Conservation (phyloP, 345 rosid species). For the Eucalyptus dawsonii region DNA sequence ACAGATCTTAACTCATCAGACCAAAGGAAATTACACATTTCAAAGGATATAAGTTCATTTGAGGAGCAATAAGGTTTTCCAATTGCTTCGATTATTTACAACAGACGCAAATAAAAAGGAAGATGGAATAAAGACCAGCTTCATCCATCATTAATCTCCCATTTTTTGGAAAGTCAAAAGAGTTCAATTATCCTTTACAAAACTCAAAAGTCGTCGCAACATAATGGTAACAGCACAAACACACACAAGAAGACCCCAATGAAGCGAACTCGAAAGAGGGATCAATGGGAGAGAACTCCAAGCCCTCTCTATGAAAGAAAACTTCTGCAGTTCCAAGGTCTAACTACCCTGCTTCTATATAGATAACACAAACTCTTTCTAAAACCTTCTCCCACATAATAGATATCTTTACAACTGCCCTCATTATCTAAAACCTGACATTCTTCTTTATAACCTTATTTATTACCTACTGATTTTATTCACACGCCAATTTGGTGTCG, state of each 20-base stretch:
- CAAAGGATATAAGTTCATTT: neutral
- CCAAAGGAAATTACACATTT: neutral
- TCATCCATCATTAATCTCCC: neutral
- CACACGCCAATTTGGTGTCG: constrained; percentile 95
- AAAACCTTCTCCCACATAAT: neutral
- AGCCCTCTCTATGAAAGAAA: neutral
- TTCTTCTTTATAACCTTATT: neutral
- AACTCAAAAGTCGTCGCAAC: neutral
- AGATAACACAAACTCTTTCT: neutral
- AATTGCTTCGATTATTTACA: neutral
- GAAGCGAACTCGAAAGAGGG: neutral
- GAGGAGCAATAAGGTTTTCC: neutral
- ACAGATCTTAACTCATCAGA: neutral
- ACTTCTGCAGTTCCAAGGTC: neutral
- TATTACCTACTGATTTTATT: constrained; percentile 19
- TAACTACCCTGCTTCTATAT: neutral
- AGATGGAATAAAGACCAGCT: neutral
- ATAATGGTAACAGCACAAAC: neutral
- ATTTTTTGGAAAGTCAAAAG: neutral
- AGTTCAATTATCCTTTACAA: neutral
- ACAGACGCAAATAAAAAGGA: neutral
- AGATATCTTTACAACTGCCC: neutral
- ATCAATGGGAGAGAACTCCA: neutral
- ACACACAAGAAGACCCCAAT: neutral
- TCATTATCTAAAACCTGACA: neutral